Conservation (phyloP, 805 yeast species). For the Saccharomycopsis guyanensis region DNA sequence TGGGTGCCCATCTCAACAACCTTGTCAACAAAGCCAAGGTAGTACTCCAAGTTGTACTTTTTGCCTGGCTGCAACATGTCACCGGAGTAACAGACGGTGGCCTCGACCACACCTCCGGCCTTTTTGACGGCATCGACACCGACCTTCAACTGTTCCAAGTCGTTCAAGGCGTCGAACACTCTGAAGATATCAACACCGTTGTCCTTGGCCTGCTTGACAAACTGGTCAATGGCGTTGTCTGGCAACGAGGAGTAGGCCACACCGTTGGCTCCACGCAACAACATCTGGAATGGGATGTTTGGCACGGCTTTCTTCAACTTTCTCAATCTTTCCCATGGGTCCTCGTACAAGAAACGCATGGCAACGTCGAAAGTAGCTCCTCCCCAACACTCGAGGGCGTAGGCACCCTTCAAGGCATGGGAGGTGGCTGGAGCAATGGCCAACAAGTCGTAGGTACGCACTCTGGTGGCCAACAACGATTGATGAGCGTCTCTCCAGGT, state of each 20-base stretch:
- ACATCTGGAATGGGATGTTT: constrained; percentile 98
- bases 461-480: constrained; percentile 93
- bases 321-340: constrained; percentile 96
- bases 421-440: constrained; percentile 94
- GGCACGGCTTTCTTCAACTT: constrained; percentile 85
- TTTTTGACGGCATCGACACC: constrained; percentile 97
- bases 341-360: constrained; percentile 97
- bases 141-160: constrained; percentile 90
- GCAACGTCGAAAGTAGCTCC: constrained; percentile 99
- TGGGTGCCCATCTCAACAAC: constrained; percentile 94
- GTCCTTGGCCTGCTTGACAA: constrained; percentile 89
- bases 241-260: constrained; percentile 97
- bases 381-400: constrained; percentile 99
- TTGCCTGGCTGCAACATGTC: constrained; percentile 95
- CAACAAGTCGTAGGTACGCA: constrained; percentile 84
- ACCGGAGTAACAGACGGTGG: constrained; percentile 97
- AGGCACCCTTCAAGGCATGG: constrained; percentile 81
- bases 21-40: constrained; percentile 70
- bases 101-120: constrained; percentile 99
- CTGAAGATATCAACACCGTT: constrained; percentile 97
- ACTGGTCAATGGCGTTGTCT: constrained; percentile 97
- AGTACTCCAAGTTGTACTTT: constrained; percentile 91
- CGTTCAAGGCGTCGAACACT: constrained; percentile 96
- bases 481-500: constrained; percentile 99
- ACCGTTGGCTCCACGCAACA: constrained; percentile 98